A percentile compares a stretch with the other conserved stretches of the same genome.
These are phyloP conservation scores for Scedosporium apiospermum DNA, from an alignment of 2,329 filamentous ascomycete species.

Conservation along the genomic window DNA sequence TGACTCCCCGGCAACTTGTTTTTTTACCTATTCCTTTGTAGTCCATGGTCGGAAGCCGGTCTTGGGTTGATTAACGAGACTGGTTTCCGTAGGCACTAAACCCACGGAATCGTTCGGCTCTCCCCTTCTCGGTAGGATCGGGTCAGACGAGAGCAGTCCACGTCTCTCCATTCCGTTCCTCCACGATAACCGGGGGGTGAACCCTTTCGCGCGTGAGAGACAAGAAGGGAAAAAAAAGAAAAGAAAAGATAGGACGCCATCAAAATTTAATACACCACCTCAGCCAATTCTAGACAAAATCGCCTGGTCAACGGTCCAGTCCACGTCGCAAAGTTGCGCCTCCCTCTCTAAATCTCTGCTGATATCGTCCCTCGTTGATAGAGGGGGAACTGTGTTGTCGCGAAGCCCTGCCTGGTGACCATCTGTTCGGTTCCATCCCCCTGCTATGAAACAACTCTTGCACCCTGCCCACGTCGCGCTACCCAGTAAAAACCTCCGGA, in stretches of 20 bases:
- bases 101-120: not conserved
- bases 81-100: not conserved
- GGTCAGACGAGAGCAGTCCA: too few species aligned
- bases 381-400: not conserved
- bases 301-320: not conserved
- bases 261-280: not conserved
- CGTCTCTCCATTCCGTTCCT: too few species aligned
- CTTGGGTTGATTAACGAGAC: not conserved
- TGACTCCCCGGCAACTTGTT: not conserved
- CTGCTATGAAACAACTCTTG: conserved; percentile 3
- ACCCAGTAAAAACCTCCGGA: not conserved
- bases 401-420: not conserved
- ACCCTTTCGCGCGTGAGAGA: not conserved
- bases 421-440: not conserved
- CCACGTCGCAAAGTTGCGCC: not conserved
- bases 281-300: not conserved
- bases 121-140: not conserved
- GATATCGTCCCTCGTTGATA: not conserved
- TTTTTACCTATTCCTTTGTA: not conserved
- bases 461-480: not conserved
- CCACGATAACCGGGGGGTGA: not conserved
- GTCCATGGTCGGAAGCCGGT: not conserved
- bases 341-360: not conserved
- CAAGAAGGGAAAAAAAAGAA: not conserved
- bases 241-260: not conserved